These are phyloP conservation scores for Plasmodium billcollinsi DNA, from an alignment of 169 alveolate genomes.

Conservation along the genomic window DNA sequence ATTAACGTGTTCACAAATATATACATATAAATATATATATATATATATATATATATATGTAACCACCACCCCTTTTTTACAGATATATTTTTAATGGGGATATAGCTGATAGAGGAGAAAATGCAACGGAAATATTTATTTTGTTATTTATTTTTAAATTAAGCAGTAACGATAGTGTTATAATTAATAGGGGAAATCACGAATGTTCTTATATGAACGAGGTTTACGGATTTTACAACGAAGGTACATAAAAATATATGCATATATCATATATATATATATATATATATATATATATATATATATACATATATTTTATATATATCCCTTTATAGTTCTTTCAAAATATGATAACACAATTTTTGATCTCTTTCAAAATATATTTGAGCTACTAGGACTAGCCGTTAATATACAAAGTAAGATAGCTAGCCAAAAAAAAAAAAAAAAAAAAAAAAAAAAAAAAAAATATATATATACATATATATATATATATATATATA, in stretches of 20 bases:
- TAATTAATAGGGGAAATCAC: conserved; percentile 93
- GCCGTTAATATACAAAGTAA: conserved; percentile 90
- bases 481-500: neutral
- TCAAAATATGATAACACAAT: conserved; percentile 90
- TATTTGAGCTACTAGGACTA: conserved; percentile 90
- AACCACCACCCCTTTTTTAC: neutral
- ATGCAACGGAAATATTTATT: conserved; percentile 90
- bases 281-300: neutral
- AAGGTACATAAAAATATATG: conserved; percentile 72
- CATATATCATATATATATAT: neutral
- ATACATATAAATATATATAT: too few species aligned
- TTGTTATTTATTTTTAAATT: conserved; percentile 91
- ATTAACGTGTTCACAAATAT: too few species aligned
- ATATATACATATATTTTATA: neutral
- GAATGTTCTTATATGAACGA: conserved; percentile 94
- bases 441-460: neutral
- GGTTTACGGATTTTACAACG: conserved; percentile 92
- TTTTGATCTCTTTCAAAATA: conserved; percentile 90
- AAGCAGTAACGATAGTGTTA: conserved; percentile 88
- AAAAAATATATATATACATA: neutral
- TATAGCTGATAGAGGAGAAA: conserved; percentile 93
- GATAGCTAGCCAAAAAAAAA: neutral
- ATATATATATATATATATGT: neutral
- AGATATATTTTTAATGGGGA: conserved; percentile 93
- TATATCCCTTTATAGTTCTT: conserved; percentile 20